These are phyloP conservation scores for Fusarium albidum DNA, from an alignment of 2,329 filamentous ascomycete species.

Conservation along the genomic window DNA sequence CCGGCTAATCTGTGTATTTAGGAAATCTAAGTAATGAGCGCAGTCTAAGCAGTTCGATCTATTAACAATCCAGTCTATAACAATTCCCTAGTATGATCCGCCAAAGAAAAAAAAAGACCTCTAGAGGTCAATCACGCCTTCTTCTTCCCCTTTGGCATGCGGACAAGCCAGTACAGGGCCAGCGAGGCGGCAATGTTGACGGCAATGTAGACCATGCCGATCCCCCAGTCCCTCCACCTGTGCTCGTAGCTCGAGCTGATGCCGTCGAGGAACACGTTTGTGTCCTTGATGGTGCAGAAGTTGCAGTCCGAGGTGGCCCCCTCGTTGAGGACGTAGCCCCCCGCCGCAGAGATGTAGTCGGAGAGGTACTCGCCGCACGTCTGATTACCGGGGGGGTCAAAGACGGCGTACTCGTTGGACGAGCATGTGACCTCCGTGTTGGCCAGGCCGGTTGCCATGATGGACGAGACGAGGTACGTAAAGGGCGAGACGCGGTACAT, in stretches of 20 bases:
- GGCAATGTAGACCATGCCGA: slow-evolving; percentile 62
- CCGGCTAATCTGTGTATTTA: slow-evolving; percentile 12
- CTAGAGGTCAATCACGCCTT: slow-evolving; percentile 16
- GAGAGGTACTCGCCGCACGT: slow-evolving; percentile 66
- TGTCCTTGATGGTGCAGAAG: slow-evolving; percentile 53
- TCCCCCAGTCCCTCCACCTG: slow-evolving; percentile 65
- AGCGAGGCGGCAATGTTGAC: slow-evolving; percentile 61
- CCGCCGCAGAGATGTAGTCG: slow-evolving; percentile 51
- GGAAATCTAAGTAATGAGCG: slow-evolving; percentile 8
- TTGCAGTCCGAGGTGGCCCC: slow-evolving; percentile 57
- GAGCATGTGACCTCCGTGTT: slow-evolving; percentile 58
- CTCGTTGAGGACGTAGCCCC: slow-evolving; percentile 63
- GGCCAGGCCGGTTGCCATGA: slow-evolving; percentile 41
- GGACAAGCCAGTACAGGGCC: slow-evolving; percentile 59
- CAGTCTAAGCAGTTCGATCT: background rate
- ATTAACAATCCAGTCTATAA: background rate
- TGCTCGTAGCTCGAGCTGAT: slow-evolving; percentile 58
- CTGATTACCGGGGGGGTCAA: slow-evolving; percentile 62
- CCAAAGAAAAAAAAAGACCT: slow-evolving; percentile 7
- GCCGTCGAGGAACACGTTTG: slow-evolving; percentile 50
- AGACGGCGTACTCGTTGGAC: slow-evolving; percentile 69
- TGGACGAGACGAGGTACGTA: slow-evolving; percentile 41
- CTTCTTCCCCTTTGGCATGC: slow-evolving; percentile 49
- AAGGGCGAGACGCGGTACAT: slow-evolving; percentile 75
- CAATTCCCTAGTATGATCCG: slow-evolving; percentile 1